phyloP scores from a whole-genome alignment of 352 stramenopile species.

The Phytophthora syringae region DNA sequence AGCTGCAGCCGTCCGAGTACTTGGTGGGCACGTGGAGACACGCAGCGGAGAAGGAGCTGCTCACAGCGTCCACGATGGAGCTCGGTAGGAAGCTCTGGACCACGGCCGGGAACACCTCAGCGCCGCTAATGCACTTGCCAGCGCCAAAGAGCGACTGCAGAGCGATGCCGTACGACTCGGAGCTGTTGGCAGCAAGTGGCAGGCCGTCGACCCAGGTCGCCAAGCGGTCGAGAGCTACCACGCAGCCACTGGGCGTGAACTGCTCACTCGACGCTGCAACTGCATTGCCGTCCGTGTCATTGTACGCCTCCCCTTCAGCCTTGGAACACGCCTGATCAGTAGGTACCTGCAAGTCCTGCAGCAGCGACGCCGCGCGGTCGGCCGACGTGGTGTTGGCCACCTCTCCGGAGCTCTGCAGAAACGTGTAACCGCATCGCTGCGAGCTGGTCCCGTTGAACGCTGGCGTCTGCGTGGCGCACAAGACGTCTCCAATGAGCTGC shows the following conservation, averaged over 20 bases:
- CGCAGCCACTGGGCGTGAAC: constrained; percentile 49
- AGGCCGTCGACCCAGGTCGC: constrained; percentile 54
- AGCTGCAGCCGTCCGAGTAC: constrained; percentile 61
- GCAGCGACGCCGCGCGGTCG: constrained; percentile 42
- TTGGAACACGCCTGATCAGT: constrained; percentile 58
- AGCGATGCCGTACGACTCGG: constrained; percentile 38
- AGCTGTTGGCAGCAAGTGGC: constrained; percentile 39
- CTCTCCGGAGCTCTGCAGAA: constrained; percentile 42
- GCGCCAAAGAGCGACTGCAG: constrained; percentile 48
- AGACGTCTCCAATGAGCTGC: constrained; percentile 57
- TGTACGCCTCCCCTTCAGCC: constrained; percentile 58
- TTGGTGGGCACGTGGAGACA: constrained; percentile 61
- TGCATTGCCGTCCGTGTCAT: constrained; percentile 39
- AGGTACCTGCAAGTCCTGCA: constrained; percentile 57
- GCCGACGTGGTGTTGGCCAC: constrained; percentile 43
- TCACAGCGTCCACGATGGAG: constrained; percentile 34
- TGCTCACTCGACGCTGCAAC: constrained; percentile 31
- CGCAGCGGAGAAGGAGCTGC: constrained; percentile 43
- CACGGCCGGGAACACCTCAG: constrained; percentile 42
- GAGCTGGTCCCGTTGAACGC: constrained; percentile 42
- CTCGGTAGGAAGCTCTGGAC: constrained; percentile 46
- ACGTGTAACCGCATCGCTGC: constrained; percentile 62
- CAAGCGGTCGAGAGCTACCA: constrained; percentile 53
- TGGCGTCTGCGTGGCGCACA: constrained; percentile 60
- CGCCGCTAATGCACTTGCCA: constrained; percentile 47